Conservation (phyloP, 176 grass and related monocot species). For the Oryza meridionalis region DNA sequence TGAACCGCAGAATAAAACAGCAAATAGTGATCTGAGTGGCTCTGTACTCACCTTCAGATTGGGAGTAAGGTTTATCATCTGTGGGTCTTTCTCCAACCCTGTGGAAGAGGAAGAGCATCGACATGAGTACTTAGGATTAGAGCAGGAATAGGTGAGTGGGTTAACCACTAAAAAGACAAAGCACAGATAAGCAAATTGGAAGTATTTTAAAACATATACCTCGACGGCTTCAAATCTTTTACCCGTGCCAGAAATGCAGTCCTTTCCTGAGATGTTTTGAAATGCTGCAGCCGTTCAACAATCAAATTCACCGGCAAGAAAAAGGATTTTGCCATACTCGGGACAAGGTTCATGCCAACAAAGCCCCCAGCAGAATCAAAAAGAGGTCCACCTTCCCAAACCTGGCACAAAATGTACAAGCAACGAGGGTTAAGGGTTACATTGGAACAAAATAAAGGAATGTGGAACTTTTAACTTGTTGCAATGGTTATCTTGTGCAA, state of each 20-base stretch:
- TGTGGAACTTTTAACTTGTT: not conserved
- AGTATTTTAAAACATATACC: not conserved
- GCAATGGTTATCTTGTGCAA: too few relatives aligned
- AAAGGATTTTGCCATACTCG: not conserved
- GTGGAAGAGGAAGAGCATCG: not conserved
- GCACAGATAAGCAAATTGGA: not conserved
- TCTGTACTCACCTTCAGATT: not conserved
- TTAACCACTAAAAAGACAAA: not conserved
- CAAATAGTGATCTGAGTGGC: not conserved
- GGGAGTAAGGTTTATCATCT: not conserved
- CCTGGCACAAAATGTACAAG: not conserved
- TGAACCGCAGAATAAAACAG: not conserved
- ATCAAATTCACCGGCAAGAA: not conserved
- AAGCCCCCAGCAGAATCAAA: not conserved
- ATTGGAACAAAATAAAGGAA: not conserved
- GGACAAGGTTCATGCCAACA: too few relatives aligned
- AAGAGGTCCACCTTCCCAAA: not conserved
- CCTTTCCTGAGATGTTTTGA: not conserved
- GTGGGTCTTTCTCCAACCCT: too few relatives aligned
- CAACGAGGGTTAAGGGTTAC: slow-evolving; percentile 1
- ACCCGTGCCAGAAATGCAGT: not conserved
- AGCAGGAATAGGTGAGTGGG: not conserved
- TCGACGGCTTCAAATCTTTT: not conserved
- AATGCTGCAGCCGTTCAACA: not conserved
- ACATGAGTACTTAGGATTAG: not conserved